These are phyloP conservation scores for Pseudocercospora fuligena DNA, from an alignment of 2,329 filamentous ascomycete genomes.

Conservation along the genomic window DNA sequence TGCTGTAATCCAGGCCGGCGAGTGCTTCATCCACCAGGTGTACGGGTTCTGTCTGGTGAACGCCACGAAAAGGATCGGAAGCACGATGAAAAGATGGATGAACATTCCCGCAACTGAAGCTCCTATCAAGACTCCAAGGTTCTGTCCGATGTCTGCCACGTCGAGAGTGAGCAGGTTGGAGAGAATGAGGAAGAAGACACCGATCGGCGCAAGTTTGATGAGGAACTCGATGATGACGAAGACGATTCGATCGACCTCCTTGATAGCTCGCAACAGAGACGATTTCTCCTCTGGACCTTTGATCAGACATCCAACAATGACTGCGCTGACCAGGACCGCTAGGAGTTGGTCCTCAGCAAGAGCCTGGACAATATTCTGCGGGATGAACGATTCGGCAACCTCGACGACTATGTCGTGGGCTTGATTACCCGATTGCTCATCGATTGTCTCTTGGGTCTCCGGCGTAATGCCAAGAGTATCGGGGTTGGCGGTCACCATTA, in stretches of 20 bases:
- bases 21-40: constrained; percentile 53
- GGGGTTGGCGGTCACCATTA: constrained; percentile 48
- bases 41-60: constrained; percentile 56
- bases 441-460: constrained; percentile 41
- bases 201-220: constrained; percentile 56
- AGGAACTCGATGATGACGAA: constrained; percentile 54
- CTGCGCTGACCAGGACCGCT: constrained; percentile 52
- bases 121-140: constrained; percentile 58
- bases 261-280: constrained; percentile 49
- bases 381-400: constrained; percentile 57
- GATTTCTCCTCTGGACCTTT: constrained; percentile 42
- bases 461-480: constrained; percentile 42
- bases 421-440: constrained; percentile 42
- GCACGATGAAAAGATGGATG: constrained; percentile 53
- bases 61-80: constrained; percentile 51
- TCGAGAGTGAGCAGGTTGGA: constrained; percentile 58
- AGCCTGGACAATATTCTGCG: constrained; percentile 54
- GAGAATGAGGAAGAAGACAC: constrained; percentile 61
- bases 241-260: constrained; percentile 57
- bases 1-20: constrained; percentile 59
- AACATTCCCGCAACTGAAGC: constrained; percentile 53
- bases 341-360: constrained; percentile 55
- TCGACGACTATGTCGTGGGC: constrained; percentile 54
- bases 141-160: constrained; percentile 54
- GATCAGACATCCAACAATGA: constrained; percentile 56